Percentiles rank a stretch among this genome's conserved stretches.
phyloP scores from a whole-genome alignment of 177 flowering plant genomes.

The Telopea speciosissima region DNA sequence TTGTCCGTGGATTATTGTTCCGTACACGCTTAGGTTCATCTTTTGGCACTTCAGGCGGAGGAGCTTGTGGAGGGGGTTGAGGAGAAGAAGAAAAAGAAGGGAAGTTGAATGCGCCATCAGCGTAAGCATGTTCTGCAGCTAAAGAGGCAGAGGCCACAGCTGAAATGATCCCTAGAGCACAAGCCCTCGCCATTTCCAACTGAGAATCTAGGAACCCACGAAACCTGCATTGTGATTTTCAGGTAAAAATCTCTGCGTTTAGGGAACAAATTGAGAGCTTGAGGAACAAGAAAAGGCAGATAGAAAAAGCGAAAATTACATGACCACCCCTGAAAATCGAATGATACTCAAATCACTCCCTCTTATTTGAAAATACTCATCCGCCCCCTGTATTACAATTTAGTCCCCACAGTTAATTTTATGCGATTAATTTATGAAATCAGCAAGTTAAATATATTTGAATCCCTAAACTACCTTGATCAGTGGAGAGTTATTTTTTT shows the following conservation, averaged over 20 bases:
- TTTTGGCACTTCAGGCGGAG: constrained; percentile 10
- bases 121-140: constrained; percentile 33
- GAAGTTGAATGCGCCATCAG: constrained; percentile 55
- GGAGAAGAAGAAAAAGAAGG: constrained; percentile 33
- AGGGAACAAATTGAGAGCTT: not conserved
- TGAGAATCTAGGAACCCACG: constrained; percentile 1
- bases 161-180: constrained; percentile 39
- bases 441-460: no score
- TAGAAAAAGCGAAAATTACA: no score
- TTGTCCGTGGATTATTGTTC: constrained; percentile 76
- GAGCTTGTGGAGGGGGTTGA: constrained; percentile 19
- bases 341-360: no score
- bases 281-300: constrained; percentile 8
- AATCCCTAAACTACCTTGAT: no score
- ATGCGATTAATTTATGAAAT: no score
- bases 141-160: constrained; percentile 47
- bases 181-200: constrained; percentile 35
- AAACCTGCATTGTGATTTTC: not conserved
- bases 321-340: no score
- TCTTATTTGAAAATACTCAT: no score
- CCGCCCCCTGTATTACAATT: no score
- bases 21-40: constrained; percentile 32
- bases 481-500: no score
- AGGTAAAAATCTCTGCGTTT: not conserved
- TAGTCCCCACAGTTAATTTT: no score